Base-by-base conservation (phyloP, 2,329 filamentous ascomycete genomes). In the Alternaria sp. region DNA sequence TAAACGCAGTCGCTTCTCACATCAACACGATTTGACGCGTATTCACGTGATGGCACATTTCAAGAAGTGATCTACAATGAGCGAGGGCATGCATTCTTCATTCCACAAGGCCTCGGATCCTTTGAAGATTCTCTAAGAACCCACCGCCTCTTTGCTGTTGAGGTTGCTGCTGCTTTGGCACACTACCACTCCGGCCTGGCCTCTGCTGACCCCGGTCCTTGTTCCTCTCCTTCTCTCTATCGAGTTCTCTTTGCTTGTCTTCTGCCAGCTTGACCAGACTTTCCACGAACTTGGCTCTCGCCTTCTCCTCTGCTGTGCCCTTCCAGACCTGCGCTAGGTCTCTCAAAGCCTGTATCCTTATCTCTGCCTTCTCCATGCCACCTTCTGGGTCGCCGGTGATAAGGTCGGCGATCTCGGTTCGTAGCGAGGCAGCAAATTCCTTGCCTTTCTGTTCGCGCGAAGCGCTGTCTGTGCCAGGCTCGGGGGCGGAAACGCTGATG, bases 291-390 rank as follows among this genome's bases (percentile, higher is more conserved):
- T 88, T 91, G 9, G 81, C 81, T 54, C 95, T 84, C 6, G 93
- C 92, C 79, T 92, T 96, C 77, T 98, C 95, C 80, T 99, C 95
- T 0, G 92, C 91, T 3, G 95, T 97, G n/a, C 93, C 93, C 76
- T 91, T 94, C 94, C 95, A 99, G 22, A 99, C 89, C n/a, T 81
- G 81, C 4, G 88, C 88, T 64, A 98, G 80, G 63, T 89, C 86
- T 72, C 93, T 89, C 57, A 98, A 83, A 73, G 91, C 88, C 72
- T 93, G 89, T 14, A 98, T 89, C 44, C 92, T 84, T 56, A 85
- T 84, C 12, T 87, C 87, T 0, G 95, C 95, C 58, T 89, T 88
- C 65, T 92, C 89, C 8, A 95, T 83, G 16, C 91, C 92, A 0
- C 87, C 85, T 44, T 74, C 73, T 34, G 70, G 66, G 7, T 84